phyloP scores from a whole-genome alignment of 306 rosid species.

The Vigna reflexopilosa region DNA sequence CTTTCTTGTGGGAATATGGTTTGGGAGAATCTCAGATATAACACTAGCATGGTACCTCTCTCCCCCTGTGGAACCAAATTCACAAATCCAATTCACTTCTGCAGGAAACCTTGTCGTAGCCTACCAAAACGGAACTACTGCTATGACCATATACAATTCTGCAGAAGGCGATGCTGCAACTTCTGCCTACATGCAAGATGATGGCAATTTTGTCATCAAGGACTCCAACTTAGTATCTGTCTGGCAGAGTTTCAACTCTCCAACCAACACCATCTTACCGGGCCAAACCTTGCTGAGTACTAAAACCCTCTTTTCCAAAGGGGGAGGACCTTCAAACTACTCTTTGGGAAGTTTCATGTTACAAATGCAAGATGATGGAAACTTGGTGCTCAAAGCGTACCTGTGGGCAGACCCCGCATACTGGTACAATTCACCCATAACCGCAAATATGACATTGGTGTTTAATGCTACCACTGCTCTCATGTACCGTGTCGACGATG shows the following conservation, averaged over 20 bases:
- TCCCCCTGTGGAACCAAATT: slow-evolving; percentile 35
- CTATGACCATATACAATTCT: not conserved
- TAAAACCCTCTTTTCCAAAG: slow-evolving; percentile 32
- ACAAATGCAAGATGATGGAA: slow-evolving; percentile 34
- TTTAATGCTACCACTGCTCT: slow-evolving; percentile 24
- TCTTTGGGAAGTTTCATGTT: slow-evolving; percentile 37
- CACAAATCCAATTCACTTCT: slow-evolving; percentile 35
- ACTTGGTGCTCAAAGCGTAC: slow-evolving; percentile 37
- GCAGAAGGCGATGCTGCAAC: not conserved
- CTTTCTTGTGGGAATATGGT: slow-evolving; percentile 50
- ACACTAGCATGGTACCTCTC: slow-evolving; percentile 48
- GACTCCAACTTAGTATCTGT: not conserved
- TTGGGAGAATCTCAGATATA: slow-evolving; percentile 40
- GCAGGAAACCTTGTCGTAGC: slow-evolving; percentile 39
- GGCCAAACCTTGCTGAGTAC: slow-evolving; percentile 1
- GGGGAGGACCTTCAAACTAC: slow-evolving; percentile 42
- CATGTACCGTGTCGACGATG: slow-evolving; percentile 7
- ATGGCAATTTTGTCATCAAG: slow-evolving; percentile 41
- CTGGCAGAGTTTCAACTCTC: slow-evolving; percentile 41
- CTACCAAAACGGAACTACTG: slow-evolving; percentile 24
- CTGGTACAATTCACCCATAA: not conserved
- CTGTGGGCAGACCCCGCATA: slow-evolving; percentile 40
- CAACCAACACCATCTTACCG: slow-evolving; percentile 42
- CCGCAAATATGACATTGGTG: not conserved
- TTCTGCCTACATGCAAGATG: slow-evolving; percentile 33